A percentile compares a stretch with the other conserved stretches of the same genome.
phyloP scores from a whole-genome alignment of 257 asterid species.

The Euphrasia confusa region DNA sequence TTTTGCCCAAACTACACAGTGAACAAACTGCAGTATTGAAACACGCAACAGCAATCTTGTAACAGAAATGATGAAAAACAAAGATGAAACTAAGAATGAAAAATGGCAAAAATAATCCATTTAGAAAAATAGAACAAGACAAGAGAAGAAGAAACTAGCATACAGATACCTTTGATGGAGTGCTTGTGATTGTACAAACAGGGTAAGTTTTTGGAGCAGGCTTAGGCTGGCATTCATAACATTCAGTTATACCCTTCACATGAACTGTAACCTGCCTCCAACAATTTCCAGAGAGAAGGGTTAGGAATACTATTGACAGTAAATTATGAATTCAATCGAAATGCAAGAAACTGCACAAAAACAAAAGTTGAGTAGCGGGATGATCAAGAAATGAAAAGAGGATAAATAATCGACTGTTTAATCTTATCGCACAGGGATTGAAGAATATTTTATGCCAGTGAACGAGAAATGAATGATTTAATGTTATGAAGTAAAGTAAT shows the following conservation, averaged over 20 bases:
- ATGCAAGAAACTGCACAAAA: constrained; percentile 1
- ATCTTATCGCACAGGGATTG: constrained; percentile 10
- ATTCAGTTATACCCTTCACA: constrained; percentile 83
- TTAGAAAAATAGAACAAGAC: background rate
- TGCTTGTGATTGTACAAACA: constrained; percentile 93
- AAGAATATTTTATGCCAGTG: background rate
- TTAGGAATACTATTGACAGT: constrained; percentile 14
- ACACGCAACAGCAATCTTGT: background rate
- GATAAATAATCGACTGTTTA: constrained; percentile 4
- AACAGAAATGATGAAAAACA: background rate
- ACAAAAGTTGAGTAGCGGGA: constrained; percentile 1
- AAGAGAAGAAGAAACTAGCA: background rate
- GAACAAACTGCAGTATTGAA: constrained; percentile 73
- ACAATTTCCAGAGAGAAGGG: constrained; percentile 17
- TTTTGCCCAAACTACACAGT: constrained; percentile 98
- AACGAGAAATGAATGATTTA: background rate
- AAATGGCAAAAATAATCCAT: background rate
- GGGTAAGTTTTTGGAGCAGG: constrained; percentile 99
- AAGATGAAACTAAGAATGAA: background rate
- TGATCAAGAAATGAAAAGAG: constrained; percentile 1
- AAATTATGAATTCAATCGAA: constrained; percentile 18
- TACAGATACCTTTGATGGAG: constrained; percentile 84
- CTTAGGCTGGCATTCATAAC: constrained; percentile 97
- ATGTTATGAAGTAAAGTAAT: constrained; percentile 6
- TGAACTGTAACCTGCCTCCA: constrained; percentile 88